A percentile compares a stretch with the other conserved stretches of the same genome.
Conservation (phyloP, 1,284 basidiomycete genomes). For the Heliocybe sulcata region DNA sequence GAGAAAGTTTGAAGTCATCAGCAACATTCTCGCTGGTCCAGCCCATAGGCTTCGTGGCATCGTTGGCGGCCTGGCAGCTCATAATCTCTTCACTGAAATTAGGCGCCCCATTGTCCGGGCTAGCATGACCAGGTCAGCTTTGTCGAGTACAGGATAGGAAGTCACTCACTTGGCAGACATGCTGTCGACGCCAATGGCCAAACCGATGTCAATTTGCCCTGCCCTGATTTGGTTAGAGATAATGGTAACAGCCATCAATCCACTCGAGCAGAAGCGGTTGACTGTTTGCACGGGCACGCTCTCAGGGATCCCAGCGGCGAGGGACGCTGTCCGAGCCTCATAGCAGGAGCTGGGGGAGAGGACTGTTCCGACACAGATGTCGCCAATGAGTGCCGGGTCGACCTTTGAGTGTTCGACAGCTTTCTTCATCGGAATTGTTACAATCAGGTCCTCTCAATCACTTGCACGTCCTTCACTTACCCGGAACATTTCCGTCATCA, state of each 20-base stretch:
- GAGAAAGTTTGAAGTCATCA: slow-evolving; percentile 71
- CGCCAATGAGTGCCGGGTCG: slow-evolving; percentile 65
- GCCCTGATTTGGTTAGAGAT: slow-evolving; percentile 78
- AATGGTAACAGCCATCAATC: slow-evolving; percentile 65
- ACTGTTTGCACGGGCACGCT: slow-evolving; percentile 68
- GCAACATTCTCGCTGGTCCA: slow-evolving; percentile 85
- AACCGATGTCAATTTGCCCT: slow-evolving; percentile 81
- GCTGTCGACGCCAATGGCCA: slow-evolving; percentile 63
- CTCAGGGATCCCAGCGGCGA: slow-evolving; percentile 80
- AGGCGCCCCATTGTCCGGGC: slow-evolving; percentile 61
- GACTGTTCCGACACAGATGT: slow-evolving; percentile 75
- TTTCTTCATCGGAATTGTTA: slow-evolving; percentile 35
- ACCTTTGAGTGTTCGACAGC: slow-evolving; percentile 54
- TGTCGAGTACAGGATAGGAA: neutral
- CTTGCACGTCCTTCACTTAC: slow-evolving; percentile 20
- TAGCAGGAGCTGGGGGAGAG: slow-evolving; percentile 50
- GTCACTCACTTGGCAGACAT: slow-evolving; percentile 55
- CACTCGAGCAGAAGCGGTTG: slow-evolving; percentile 78
- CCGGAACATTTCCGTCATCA: slow-evolving; percentile 74
- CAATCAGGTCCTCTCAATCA: neutral
- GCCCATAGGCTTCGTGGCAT: slow-evolving; percentile 72
- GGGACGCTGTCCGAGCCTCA: slow-evolving; percentile 66
- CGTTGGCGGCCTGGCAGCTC: slow-evolving; percentile 40
- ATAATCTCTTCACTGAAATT: slow-evolving; percentile 53
- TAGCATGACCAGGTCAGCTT: slow-evolving; percentile 18